Conservation (phyloP, 306 rosid genomes). For the Abrus precatorius region DNA sequence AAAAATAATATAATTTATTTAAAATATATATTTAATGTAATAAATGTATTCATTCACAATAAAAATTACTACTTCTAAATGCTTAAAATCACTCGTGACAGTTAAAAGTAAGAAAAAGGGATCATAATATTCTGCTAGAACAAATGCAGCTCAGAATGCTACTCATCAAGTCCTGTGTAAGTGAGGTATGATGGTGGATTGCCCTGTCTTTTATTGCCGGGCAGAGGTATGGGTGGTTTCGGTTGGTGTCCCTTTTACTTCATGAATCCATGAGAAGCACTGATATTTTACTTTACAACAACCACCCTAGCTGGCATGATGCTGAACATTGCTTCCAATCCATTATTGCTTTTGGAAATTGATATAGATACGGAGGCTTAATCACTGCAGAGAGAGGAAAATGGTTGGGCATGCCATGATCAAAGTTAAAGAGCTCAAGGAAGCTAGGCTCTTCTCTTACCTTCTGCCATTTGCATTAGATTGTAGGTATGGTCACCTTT, state of each 20-base stretch:
- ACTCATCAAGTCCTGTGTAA: neutral
- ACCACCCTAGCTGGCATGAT: neutral
- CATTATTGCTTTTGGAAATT: slow-evolving; percentile 11
- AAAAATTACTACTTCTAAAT: too few species aligned
- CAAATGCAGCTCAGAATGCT: neutral
- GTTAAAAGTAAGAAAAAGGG: too few species aligned
- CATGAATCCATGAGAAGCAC: neutral
- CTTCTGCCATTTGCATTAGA: neutral
- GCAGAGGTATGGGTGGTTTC: neutral
- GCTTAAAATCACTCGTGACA: too few species aligned
- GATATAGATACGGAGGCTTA: neutral
- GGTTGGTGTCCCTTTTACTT: neutral
- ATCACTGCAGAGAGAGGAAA: neutral
- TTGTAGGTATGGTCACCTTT: neutral
- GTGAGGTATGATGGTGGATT: neutral
- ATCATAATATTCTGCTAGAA: neutral
- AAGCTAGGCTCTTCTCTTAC: neutral
- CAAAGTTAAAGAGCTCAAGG: neutral
- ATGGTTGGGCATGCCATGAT: neutral
- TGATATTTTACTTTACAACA: neutral
- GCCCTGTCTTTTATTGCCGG: neutral
- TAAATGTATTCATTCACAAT: too few species aligned
- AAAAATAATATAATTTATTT: too few species aligned
- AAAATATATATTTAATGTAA: too few species aligned
- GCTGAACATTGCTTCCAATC: neutral